Evolutionary conservation across 2,329 filamentous ascomycete genomes (phyloP).

Genomic region (Polychaeton citri): DNA sequence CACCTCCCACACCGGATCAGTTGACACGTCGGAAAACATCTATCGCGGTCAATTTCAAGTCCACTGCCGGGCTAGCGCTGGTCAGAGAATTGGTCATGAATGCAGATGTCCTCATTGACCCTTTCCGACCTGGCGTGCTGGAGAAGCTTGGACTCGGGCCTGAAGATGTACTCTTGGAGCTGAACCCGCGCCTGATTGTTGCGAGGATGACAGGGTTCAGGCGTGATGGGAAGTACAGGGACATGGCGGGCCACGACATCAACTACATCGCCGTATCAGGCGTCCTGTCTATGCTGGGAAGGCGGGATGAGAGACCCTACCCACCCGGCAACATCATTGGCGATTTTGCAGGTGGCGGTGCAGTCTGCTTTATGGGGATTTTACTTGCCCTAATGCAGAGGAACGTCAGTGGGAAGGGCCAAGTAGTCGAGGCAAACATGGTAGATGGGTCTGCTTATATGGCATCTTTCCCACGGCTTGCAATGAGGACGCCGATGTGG

Average conservation of each 20-base stretch:
- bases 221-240: conserved; percentile 68
- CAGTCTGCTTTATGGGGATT: conserved; percentile 68
- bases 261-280: conserved; percentile 90
- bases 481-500: conserved; percentile 51
- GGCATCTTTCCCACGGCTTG: conserved; percentile 61
- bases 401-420: conserved; percentile 52
- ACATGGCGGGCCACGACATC: conserved; percentile 91
- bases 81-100: conserved; percentile 49
- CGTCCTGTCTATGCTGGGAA: conserved; percentile 62
- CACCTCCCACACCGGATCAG: conserved; percentile 50
- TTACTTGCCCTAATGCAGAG: conserved; percentile 64
- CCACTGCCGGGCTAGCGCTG: conserved; percentile 47
- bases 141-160: conserved; percentile 74
- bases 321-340: conserved; percentile 74
- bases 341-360: conserved; percentile 84
- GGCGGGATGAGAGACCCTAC: conserved; percentile 54
- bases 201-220: conserved; percentile 84
- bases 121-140: conserved; percentile 80
- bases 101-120: conserved; percentile 78
- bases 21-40: conserved; percentile 72
- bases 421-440: conserved; percentile 94
- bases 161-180: conserved; percentile 43
- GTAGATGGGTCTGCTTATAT: conserved; percentile 78
- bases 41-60: conserved; percentile 68
- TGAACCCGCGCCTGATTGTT: conserved; percentile 67